A percentile compares a stretch with the other conserved stretches of the same genome.
These are phyloP conservation scores for Ceratobasidium sp. DNA, from an alignment of 1,284 basidiomycete species.

Conservation along the genomic window DNA sequence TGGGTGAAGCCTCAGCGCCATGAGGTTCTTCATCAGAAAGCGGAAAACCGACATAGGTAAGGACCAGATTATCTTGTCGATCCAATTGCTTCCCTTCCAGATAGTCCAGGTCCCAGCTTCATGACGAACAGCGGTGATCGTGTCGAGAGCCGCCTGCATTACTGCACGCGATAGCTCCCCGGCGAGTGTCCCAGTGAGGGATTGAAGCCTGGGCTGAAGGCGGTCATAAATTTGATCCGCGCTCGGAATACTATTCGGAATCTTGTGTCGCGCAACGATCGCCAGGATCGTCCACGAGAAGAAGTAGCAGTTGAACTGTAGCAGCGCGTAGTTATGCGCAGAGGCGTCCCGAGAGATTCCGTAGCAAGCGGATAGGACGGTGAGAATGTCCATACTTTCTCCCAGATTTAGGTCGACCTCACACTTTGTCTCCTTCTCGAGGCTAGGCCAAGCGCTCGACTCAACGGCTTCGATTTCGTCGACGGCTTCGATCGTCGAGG, in stretches of 20 bases:
- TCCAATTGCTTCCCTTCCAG: neutral
- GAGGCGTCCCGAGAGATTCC: constrained; percentile 10
- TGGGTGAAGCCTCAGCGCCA: too few relatives aligned
- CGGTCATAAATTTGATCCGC: neutral
- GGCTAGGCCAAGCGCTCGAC: too few relatives aligned
- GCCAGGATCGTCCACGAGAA: constrained; percentile 33
- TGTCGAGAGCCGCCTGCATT: neutral
- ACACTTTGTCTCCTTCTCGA: too few relatives aligned
- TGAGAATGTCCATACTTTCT: neutral
- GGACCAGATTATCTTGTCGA: neutral
- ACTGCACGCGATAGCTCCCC: neutral
- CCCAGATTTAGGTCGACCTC: too few relatives aligned
- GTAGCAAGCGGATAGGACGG: constrained; percentile 23
- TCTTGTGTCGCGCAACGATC: constrained; percentile 15
- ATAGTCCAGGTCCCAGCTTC: neutral
- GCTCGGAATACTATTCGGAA: neutral
- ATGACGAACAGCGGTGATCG: neutral
- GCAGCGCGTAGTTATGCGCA: constrained; percentile 1
- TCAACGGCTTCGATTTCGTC: too few relatives aligned
- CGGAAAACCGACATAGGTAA: neutral
- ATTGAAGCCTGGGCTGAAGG: neutral
- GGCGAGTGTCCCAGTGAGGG: neutral
- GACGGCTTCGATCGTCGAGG: too few relatives aligned
- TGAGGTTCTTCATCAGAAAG: too few relatives aligned
- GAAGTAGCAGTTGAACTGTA: constrained; percentile 35